phyloP scores from a whole-genome alignment of 306 rosid genomes.

The Phaseolus lunatus region DNA sequence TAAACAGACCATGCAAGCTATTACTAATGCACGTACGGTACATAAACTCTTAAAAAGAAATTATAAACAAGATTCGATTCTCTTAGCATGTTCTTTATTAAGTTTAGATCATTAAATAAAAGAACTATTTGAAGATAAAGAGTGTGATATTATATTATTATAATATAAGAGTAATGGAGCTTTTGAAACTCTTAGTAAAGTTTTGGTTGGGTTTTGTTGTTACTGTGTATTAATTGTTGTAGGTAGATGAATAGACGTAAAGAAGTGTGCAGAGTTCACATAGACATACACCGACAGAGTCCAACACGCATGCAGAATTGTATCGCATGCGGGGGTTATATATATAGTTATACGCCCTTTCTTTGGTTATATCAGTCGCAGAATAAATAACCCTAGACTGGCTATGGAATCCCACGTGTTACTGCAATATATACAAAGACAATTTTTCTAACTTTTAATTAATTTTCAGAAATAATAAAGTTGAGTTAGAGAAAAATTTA shows the following conservation, averaged over 20 bases:
- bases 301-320: slow-evolving; percentile 19
- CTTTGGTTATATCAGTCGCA: background rate
- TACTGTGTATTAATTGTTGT: background rate
- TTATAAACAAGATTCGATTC: too few species aligned
- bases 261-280: background rate
- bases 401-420: background rate
- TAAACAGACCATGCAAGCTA: background rate
- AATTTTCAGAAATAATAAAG: too few species aligned
- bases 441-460: too few species aligned
- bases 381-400: background rate
- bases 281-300: slow-evolving; percentile 9
- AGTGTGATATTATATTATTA: background rate
- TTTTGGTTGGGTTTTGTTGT: background rate
- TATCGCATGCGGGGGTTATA: background rate
- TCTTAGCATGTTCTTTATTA: too few species aligned
- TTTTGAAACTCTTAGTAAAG: slow-evolving; percentile 23
- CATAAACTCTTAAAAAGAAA: background rate
- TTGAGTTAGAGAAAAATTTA: too few species aligned
- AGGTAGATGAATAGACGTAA: slow-evolving; percentile 28
- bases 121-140: background rate
- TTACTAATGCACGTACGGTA: background rate
- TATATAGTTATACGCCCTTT: background rate
- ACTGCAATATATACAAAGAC: too few species aligned
- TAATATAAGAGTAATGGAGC: background rate
- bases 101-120: too few species aligned